Evolutionary conservation across 176 grass and related monocot genomes (phyloP), one percentile per base, ranked within the genome.

Genomic region (Musa acuminata): DNA sequence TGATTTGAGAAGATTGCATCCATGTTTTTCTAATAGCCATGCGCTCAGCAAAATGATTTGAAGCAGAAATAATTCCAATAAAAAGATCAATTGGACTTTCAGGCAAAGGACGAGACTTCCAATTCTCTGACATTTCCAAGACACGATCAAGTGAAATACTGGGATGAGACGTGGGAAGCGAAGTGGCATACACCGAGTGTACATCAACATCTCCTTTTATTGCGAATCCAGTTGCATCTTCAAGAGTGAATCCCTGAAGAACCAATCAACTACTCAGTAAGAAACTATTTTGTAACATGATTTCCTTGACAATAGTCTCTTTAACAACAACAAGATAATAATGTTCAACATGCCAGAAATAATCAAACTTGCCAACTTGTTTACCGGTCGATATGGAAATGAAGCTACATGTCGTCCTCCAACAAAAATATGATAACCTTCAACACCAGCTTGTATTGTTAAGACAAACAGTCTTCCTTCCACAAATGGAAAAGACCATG

Each of bases 21-120:
- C 95, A 99, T 14, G 90, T 99, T 86, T 99, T 99, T 71, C 95
- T 91, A 77, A 94, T 85, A 72, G 95, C 86, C 95, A 99, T 99
- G 72, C 95, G 86, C 69, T 99, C 95, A 51, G 90, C 95, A 27
- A 99, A 99, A 78, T 99, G 95, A 83, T 99, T 99, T 0, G 90
- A 91, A 53, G 95, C 84, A 64, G 90, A 99, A 23, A 99, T 76
- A 84, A 99, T 85, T 60, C 95, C 95, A 64, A 99, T 84, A 69
- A 99, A 99, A 81, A 99, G 85, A 80, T 87, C 88, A 71, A 94
- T 53, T 55, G 82, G 86, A 55, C 25, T 73, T 77, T 85, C 82
- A 9, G 75, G 88, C n/a, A 94, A 77, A 67, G 86, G 84, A 21
- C 49, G 82, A 20, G 90, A 86, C 66, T 82, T 84, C 95, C 90